Base-by-base conservation (phyloP, 75 land plant genomes). In the Pinus albicaulis region DNA sequence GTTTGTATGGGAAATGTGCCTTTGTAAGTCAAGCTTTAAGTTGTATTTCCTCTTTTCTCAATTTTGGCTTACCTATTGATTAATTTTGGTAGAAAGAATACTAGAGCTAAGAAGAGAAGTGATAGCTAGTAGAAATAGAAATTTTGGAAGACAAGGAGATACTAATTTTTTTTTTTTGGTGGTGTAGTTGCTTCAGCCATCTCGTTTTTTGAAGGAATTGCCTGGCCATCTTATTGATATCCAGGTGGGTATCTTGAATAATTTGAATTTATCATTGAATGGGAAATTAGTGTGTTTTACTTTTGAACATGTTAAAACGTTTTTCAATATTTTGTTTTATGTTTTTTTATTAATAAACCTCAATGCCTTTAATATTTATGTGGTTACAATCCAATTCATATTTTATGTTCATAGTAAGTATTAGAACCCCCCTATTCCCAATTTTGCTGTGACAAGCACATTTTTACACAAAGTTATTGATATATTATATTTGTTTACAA, bases 121-220 rank as follows among this genome's bases (percentile, higher is more conserved):
- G 70, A 66, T 26, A 36, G 28, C 48, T 66, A 36, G 44, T 68
- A 38, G 12, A 68, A 63, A 38, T 20, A 19, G 12, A 11, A 20
- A 36, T 19, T n/a, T 8, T 34, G n/a, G n/a, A 10, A 48, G 12
- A 68, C 41, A 38, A 20, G 10, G n/a, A 38, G 22, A 20, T 68
- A 36, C n/a, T 68, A 3, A 68, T 68, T 2, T 10, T 10, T 2
- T 20, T 48, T 17, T n/a, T 80, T 38, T 0, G 69, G 12, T 56
- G 57, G 75, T 81, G 56, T 85, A 97, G 99, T 76, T 97, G 68
- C 92, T 94, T 53, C 91, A 87, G 76, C 98, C 99, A 26, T 92
- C 98, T 58, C 77, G 99, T 20, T 97, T 97, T 79, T 76, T 97
- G 41, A 89, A 82, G 65, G 99, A 97, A 76, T 78, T 97, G 56